A percentile compares a stretch with the other conserved stretches of the same genome.
Evolutionary conservation across 768 basidiomycete genomes (phyloP).

Genomic region (Royoungia palumana): DNA sequence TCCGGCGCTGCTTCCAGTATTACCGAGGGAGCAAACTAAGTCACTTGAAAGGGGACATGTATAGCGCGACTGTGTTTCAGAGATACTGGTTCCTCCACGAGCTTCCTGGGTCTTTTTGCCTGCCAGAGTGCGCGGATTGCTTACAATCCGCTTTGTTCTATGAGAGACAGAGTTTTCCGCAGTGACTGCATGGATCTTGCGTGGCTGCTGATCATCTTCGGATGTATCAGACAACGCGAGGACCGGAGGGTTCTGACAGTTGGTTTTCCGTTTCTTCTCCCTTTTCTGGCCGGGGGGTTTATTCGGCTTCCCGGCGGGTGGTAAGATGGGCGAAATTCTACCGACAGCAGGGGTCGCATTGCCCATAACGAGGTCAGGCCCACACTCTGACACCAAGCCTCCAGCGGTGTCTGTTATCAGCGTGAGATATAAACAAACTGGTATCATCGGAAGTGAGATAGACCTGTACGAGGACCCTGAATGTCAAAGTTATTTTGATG

Average conservation of each 20-base stretch:
- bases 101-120: background rate
- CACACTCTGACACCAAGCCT: background rate
- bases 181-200: background rate
- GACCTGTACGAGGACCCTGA: slow-evolving; percentile 10
- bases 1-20: background rate
- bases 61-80: background rate
- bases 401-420: background rate
- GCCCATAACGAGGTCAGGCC: no score
- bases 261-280: slow-evolving; percentile 22
- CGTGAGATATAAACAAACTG: background rate
- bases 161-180: slow-evolving; percentile 1
- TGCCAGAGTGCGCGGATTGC: background rate
- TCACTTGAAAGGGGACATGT: background rate
- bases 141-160: slow-evolving; percentile 11
- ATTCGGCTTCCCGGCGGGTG: background rate
- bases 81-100: background rate
- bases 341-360: background rate
- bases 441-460: background rate
- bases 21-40: background rate
- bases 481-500: background rate
- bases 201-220: slow-evolving; percentile 17
- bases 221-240: slow-evolving; percentile 19
- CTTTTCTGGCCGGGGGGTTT: background rate
- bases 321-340: background rate
- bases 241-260: slow-evolving; percentile 18